Evolutionary conservation across 2,329 filamentous ascomycete species (phyloP), one percentile per base, ranked within the genome.

Genomic region (Aspergillus hortae): DNA sequence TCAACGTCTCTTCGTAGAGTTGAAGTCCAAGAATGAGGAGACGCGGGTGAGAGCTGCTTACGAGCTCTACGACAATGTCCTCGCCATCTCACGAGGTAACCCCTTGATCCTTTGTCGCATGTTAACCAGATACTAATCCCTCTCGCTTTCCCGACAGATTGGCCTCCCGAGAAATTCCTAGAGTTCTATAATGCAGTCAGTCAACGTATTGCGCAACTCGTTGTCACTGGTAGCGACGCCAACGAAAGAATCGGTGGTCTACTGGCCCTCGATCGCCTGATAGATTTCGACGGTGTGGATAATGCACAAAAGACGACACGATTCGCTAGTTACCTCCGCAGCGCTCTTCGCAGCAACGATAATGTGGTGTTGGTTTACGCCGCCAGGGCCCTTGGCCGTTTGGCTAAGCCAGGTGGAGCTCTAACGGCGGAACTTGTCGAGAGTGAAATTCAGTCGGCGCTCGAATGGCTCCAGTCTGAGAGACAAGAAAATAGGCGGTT

Each of bases 401-500:
- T 99, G 54, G 95, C 92, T 56, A 87, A 90, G 60, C 94, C 94
- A 0, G 94, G 94, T 56, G 94, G 94, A 54, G 92, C 94, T 30
- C 80, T 97, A 57, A 96, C 95, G 42, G 95, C 92, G 6, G 92
- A 97, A 71, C 79, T 99, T 49, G 94, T 99, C 52, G 94, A 99
- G 67, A 92, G 91, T 49, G 92, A 99, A 73, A 92, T 97, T 56
- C 95, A 96, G 71, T 94, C 91, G 15, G 92, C 95, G 2, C 80
- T 99, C 49, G 94, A 99, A 75, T 97, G 92, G 89, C 83, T 99
- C 52, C 92, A 97, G 68, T 92, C 92, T 45, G 95, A 97, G 68
- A 84, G 92, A 59, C 86, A 95, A 62, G 94, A 99, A 75, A 92
- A 92, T 67, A 83, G 92, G 61, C 84, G 94, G 62, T 96, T 97